Conservation (phyloP, 73 alveolate species). For the Blepharisma japonicum region DNA sequence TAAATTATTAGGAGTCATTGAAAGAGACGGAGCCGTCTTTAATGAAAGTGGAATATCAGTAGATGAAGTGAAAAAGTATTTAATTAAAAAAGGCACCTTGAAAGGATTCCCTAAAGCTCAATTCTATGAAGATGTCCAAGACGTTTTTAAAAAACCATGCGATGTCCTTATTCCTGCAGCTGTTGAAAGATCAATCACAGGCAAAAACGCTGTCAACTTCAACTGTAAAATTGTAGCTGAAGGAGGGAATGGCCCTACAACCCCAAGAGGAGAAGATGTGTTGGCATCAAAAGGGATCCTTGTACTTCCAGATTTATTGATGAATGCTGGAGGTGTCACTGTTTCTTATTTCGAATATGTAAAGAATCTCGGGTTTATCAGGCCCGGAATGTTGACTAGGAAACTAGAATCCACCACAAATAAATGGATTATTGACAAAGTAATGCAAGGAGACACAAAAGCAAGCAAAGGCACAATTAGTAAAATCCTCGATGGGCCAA, state of each 20-base stretch:
- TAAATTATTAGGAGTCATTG: constrained; percentile 58
- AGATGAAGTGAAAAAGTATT: constrained; percentile 53
- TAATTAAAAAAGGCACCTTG: constrained; percentile 51
- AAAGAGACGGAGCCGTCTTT: constrained; percentile 65
- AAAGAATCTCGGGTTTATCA: constrained; percentile 73
- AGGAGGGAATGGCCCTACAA: constrained; percentile 79
- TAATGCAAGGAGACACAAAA: constrained; percentile 22
- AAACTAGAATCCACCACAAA: constrained; percentile 31
- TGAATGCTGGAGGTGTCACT: constrained; percentile 84
- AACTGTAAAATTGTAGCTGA: constrained; percentile 67
- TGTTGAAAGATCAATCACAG: constrained; percentile 51
- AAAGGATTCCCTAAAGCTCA: constrained; percentile 60
- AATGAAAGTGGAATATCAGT: constrained; percentile 60
- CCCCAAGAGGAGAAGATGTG: constrained; percentile 63
- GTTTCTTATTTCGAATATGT: constrained; percentile 88
- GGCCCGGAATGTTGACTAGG: constrained; percentile 76
- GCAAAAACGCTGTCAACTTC: constrained; percentile 61
- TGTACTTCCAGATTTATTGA: constrained; percentile 77
- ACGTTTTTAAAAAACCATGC: constrained; percentile 58
- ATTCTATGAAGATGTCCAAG: constrained; percentile 37
- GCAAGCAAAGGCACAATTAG: constrained; percentile 33
- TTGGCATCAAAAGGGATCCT: constrained; percentile 57
- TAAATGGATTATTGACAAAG: constrained; percentile 27
- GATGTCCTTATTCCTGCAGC: constrained; percentile 70
- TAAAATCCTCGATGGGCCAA: constrained; percentile 36